Percentiles rank a stretch among this genome's conserved stretches.
phyloP scores from a whole-genome alignment of 176 grass and related monocot species.

The Lolium rigidum region DNA sequence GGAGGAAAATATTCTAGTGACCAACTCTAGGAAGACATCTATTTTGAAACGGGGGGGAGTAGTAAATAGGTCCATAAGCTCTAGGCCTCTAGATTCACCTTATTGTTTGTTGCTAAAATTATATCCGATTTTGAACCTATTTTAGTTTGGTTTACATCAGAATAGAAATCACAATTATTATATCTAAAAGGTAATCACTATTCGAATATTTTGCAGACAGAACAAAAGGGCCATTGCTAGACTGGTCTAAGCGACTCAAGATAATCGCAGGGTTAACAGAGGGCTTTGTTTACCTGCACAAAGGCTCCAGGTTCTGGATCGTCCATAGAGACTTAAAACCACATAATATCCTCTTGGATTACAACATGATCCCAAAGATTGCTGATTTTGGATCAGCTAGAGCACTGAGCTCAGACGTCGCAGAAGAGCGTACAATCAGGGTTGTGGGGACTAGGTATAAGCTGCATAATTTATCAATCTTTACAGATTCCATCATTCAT shows the following conservation, averaged over 20 bases:
- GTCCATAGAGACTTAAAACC: slow-evolving; percentile 59
- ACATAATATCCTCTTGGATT: background rate
- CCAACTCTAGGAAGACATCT: background rate
- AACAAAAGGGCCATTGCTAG: background rate
- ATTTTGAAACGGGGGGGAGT: background rate
- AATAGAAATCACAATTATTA: background rate
- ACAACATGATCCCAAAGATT: slow-evolving; percentile 23
- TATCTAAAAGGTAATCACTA: background rate
- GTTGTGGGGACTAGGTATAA: too few relatives aligned
- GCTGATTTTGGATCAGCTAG: too few relatives aligned
- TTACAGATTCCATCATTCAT: too few relatives aligned
- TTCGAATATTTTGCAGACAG: slow-evolving; percentile 21
- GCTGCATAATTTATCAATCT: too few relatives aligned
- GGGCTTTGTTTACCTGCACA: slow-evolving; percentile 57
- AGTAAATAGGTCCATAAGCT: background rate
- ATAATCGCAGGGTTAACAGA: slow-evolving; percentile 53
- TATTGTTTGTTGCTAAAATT: background rate
- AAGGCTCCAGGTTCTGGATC: slow-evolving; percentile 21
- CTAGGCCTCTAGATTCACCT: background rate
- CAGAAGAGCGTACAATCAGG: too few relatives aligned
- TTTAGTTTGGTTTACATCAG: slow-evolving; percentile 11
- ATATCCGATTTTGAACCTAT: background rate
- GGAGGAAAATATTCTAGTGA: background rate
- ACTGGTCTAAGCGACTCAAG: slow-evolving; percentile 41
- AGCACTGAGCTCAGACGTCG: too few relatives aligned